Percentiles rank a stretch among this genome's conserved stretches.
Evolutionary conservation across 176 grass and related monocot species (phyloP).

Genomic region (Oropetium thomaeum): DNA sequence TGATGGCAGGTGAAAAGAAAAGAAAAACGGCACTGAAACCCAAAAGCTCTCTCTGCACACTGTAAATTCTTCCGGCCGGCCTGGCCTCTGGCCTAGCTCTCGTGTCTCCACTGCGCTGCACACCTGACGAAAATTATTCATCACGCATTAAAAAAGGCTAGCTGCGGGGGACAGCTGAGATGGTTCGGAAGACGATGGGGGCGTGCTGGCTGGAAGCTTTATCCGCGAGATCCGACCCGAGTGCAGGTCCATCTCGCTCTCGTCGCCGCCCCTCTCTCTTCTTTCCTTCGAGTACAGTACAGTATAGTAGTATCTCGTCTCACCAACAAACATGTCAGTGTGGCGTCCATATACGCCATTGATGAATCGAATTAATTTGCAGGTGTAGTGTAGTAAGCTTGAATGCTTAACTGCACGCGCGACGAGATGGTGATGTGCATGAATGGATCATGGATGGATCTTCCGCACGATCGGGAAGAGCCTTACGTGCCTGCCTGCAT

Average conservation of each 20-base stretch:
- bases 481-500: conserved; percentile 19
- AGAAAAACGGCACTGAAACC: conserved; percentile 5
- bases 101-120: background rate
- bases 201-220: background rate
- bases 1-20: conserved; percentile 11
- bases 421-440: background rate
- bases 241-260: background rate
- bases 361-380: background rate
- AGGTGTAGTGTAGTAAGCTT: background rate
- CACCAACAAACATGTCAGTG: conserved; percentile 21
- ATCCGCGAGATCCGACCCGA: background rate
- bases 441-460: background rate
- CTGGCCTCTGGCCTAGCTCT: background rate
- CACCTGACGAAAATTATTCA: conserved; percentile 21
- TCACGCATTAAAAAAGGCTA: background rate
- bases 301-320: no score
- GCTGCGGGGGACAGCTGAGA: background rate
- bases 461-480: background rate
- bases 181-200: background rate
- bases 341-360: conserved; percentile 34
- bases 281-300: no score
- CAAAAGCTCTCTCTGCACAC: background rate
- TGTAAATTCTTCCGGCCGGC: background rate
- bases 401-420: background rate
- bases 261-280: background rate